A percentile compares a stretch with the other conserved stretches of the same genome.
Evolutionary conservation across 2,329 filamentous ascomycete species (phyloP).

Genomic region (Scorias spongiosa): DNA sequence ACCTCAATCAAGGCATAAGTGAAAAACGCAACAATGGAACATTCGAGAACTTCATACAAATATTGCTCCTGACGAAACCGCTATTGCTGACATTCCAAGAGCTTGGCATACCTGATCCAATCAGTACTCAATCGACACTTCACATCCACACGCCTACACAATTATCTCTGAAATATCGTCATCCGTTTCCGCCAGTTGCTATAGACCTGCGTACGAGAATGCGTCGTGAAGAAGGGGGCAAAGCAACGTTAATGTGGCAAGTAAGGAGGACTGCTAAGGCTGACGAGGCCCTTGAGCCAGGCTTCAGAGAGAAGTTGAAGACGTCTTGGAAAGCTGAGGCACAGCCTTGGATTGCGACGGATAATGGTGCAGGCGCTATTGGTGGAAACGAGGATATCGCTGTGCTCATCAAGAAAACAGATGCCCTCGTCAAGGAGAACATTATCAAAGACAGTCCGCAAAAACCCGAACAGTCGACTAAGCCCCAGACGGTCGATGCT

Average conservation of each 20-base stretch:
- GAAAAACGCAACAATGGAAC: slow-evolving; percentile 40
- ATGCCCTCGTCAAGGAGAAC: not conserved
- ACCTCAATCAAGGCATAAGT: slow-evolving; percentile 25
- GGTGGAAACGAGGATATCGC: not conserved
- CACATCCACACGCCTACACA: slow-evolving; percentile 19
- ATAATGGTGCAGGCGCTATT: not conserved
- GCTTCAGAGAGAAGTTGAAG: not conserved
- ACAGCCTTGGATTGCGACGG: not conserved
- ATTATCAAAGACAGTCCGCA: not conserved
- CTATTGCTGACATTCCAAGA: slow-evolving; percentile 46
- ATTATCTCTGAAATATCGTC: not conserved
- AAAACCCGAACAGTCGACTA: not conserved
- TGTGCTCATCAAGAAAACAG: not conserved
- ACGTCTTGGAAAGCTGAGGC: not conserved
- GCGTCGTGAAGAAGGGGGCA: not conserved
- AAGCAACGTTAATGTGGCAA: not conserved
- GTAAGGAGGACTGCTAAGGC: not conserved
- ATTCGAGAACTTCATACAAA: slow-evolving; percentile 42
- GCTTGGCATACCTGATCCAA: slow-evolving; percentile 33
- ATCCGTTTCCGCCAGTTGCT: not conserved
- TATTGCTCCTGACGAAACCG: slow-evolving; percentile 45
- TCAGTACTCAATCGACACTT: slow-evolving; percentile 8
- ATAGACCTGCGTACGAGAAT: not conserved
- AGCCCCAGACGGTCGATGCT: not conserved
- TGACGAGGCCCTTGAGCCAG: not conserved